These are phyloP conservation scores for Lasiodiplodia sp. DNA, from an alignment of 2,329 filamentous ascomycete species.

Conservation along the genomic window DNA sequence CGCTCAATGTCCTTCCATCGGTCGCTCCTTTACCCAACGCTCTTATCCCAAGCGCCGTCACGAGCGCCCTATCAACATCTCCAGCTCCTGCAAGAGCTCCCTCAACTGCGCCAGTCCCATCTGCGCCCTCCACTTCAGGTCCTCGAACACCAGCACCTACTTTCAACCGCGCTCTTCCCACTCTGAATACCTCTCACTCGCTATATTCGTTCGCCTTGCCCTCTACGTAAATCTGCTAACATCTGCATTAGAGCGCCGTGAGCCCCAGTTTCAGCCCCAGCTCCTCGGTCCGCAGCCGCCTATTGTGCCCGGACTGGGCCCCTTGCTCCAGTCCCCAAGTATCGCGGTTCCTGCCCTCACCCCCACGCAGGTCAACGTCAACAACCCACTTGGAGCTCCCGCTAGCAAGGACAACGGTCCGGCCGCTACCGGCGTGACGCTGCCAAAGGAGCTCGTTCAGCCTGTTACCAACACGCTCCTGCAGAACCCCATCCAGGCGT, in stretches of 20 bases:
- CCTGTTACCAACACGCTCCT: background rate
- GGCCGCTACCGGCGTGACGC: background rate
- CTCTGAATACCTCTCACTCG: background rate
- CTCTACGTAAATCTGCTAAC: background rate
- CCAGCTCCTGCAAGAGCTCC: background rate
- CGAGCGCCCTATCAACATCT: background rate
- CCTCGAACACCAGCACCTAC: slow-evolving; percentile 6
- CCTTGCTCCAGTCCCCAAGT: background rate
- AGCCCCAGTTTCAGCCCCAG: background rate
- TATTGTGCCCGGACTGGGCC: background rate
- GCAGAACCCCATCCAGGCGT: background rate
- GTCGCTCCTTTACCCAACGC: background rate
- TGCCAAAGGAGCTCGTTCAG: background rate
- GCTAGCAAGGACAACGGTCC: background rate
- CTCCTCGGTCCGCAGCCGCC: background rate
- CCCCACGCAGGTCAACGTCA: background rate
- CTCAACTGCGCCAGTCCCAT: background rate
- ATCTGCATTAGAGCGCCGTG: background rate
- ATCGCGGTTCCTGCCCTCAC: background rate
- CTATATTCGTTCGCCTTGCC: background rate
- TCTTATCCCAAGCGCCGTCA: background rate
- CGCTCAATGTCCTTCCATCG: background rate
- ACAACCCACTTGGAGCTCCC: background rate
- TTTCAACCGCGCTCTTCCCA: background rate
- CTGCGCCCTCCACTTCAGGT: slow-evolving; percentile 1